These are phyloP conservation scores for Zygosaccharomyces sapae DNA, from an alignment of 1,139 yeast species.

Conservation along the genomic window DNA sequence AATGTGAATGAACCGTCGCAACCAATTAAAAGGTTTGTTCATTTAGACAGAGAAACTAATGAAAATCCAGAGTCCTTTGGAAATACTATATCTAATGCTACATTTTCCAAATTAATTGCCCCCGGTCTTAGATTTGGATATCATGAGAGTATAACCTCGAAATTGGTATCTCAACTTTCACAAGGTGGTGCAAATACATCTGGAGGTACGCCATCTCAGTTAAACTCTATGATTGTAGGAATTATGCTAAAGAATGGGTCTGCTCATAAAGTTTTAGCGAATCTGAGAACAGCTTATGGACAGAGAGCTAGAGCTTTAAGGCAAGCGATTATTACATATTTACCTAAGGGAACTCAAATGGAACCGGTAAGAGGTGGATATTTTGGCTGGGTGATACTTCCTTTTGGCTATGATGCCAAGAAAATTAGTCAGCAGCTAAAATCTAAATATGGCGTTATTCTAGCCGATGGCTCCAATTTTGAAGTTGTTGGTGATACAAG, in stretches of 20 bases:
- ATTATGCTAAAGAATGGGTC: constrained; percentile 53
- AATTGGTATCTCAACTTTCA: constrained; percentile 58
- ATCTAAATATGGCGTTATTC: constrained; percentile 46
- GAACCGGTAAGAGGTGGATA: constrained; percentile 83
- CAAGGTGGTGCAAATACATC: constrained; percentile 80
- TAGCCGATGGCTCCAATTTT: constrained; percentile 72
- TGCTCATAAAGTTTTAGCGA: constrained; percentile 48
- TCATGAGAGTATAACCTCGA: constrained; percentile 68
- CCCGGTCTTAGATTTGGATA: constrained; percentile 89
- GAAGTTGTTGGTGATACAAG: constrained; percentile 62
- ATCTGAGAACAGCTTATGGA: constrained; percentile 45
- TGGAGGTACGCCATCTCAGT: constrained; percentile 86
- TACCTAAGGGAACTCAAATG: constrained; percentile 53
- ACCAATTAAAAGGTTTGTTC: constrained; percentile 48
- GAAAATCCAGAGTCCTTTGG: constrained; percentile 44
- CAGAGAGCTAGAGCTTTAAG: constrained; percentile 47
- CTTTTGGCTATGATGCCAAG: constrained; percentile 46
- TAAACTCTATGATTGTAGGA: constrained; percentile 66
- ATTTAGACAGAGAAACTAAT: constrained; percentile 49
- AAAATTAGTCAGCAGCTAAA: constrained; percentile 44
- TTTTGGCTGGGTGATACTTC: constrained; percentile 75
- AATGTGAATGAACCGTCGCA: constrained; percentile 32
- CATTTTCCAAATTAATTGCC: constrained; percentile 78
- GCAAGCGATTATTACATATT: constrained; percentile 41
- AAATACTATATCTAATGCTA: constrained; percentile 71